A percentile compares a stretch with the other conserved stretches of the same genome.
Evolutionary conservation across 2,329 filamentous ascomycete genomes (phyloP).

Genomic region (Chrysoporthe austroafricana): DNA sequence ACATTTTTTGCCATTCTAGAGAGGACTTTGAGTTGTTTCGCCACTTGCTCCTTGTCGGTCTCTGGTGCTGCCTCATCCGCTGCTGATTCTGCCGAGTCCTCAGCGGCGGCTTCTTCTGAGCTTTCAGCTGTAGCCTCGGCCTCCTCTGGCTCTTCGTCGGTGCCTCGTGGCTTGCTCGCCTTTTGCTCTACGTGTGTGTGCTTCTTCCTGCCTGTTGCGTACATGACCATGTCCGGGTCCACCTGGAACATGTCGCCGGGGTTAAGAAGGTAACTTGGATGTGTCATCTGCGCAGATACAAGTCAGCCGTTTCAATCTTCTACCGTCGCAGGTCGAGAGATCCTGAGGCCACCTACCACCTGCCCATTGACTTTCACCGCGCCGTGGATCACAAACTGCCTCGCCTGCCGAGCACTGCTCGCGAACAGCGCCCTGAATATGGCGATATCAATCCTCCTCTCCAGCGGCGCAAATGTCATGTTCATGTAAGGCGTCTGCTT

Average conservation of each 20-base stretch:
- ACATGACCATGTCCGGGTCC: conserved; percentile 84
- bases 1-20: conserved; percentile 47
- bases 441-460: conserved; percentile 90
- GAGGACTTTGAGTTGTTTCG: conserved; percentile 52
- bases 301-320: conserved; percentile 13
- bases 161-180: conserved; percentile 26
- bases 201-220: conserved; percentile 79
- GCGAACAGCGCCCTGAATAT: conserved; percentile 93
- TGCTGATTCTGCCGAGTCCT: conserved; percentile 20
- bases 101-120: conserved; percentile 21
- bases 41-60: conserved; percentile 20
- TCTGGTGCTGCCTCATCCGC: conserved; percentile 31
- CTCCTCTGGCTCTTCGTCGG: conserved; percentile 30
- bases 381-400: conserved; percentile 93
- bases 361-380: conserved; percentile 95
- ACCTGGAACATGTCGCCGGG: conserved; percentile 99
- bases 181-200: conserved; percentile 27
- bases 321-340: not conserved
- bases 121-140: conserved; percentile 40
- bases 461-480: conserved; percentile 91
- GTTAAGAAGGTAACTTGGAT: conserved; percentile 92
- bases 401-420: conserved; percentile 87
- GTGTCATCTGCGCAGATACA: conserved; percentile 69
- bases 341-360: conserved; percentile 63
- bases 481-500: conserved; percentile 85